phyloP scores from a whole-genome alignment of 192 early-diverging fungal species.

The Backusella luteola region DNA sequence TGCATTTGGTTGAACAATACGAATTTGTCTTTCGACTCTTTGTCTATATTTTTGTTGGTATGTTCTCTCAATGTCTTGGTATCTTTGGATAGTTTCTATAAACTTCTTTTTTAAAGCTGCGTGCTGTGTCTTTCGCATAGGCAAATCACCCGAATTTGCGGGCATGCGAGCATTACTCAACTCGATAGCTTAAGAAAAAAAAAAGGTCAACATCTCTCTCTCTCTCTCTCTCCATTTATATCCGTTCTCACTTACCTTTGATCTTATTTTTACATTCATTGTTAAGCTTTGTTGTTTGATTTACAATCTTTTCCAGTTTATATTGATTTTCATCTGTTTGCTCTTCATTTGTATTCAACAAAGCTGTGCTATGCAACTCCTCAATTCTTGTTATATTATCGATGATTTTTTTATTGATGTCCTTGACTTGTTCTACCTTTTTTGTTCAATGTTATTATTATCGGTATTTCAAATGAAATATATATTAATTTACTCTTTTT shows the following conservation, averaged over 20 bases:
- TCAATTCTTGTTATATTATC: constrained; percentile 34
- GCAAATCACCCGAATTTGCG: constrained; percentile 28
- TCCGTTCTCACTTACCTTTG: constrained; percentile 30
- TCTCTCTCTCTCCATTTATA: neutral
- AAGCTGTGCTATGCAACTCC: constrained; percentile 32
- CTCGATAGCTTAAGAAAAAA: constrained; percentile 32
- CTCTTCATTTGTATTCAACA: constrained; percentile 36
- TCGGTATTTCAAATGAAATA: neutral
- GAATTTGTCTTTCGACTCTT: constrained; percentile 78
- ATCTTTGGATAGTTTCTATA: constrained; percentile 67
- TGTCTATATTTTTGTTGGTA: constrained; percentile 84
- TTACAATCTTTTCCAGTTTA: constrained; percentile 26
- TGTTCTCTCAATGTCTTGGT: constrained; percentile 74
- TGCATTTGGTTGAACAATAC: constrained; percentile 84
- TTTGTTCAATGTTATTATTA: neutral
- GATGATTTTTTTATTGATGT: constrained; percentile 26
- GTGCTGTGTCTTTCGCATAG: constrained; percentile 44
- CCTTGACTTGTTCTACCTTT: constrained; percentile 36
- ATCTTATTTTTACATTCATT: constrained; percentile 50
- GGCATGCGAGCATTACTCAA: constrained; percentile 34
- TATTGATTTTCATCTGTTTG: constrained; percentile 26
- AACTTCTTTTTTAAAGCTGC: constrained; percentile 58
- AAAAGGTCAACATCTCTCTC: neutral
- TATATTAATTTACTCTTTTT: neutral
- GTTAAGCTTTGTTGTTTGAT: constrained; percentile 33